Conservation (phyloP, 2,329 filamentous ascomycete genomes). For the Westerdykella ornata region DNA sequence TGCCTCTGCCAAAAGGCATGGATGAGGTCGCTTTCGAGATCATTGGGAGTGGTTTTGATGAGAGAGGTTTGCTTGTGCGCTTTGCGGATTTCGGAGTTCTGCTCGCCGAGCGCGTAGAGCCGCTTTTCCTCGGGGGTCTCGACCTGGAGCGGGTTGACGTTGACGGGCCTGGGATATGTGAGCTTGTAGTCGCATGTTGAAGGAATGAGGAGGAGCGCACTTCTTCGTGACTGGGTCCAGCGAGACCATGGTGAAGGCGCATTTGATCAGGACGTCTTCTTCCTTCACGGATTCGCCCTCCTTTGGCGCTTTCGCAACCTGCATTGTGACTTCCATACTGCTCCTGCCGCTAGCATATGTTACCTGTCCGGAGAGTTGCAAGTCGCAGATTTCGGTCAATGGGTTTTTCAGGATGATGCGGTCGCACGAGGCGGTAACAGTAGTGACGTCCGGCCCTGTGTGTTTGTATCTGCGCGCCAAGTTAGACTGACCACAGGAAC, state of each 20-base stretch:
- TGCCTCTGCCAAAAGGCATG: constrained; percentile 68
- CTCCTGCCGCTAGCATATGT: constrained; percentile 67
- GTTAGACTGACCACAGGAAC: constrained; percentile 11
- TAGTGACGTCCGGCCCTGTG: constrained; percentile 57
- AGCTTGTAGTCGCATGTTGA: not conserved
- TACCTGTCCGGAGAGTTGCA: constrained; percentile 63
- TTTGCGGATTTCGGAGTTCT: constrained; percentile 62
- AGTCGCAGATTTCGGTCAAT: constrained; percentile 68
- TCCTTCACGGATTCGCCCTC: constrained; percentile 51
- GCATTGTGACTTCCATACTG: constrained; percentile 67
- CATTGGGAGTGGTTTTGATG: constrained; percentile 61
- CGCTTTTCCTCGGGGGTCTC: constrained; percentile 60
- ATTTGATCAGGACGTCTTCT: constrained; percentile 62
- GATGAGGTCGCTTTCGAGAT: constrained; percentile 64
- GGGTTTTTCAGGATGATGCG: constrained; percentile 63
- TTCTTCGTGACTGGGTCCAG: constrained; percentile 62
- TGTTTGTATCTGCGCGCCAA: constrained; percentile 52
- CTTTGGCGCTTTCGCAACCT: constrained; percentile 61
- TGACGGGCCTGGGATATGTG: constrained; percentile 46
- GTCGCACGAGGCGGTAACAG: constrained; percentile 59
- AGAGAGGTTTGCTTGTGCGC: constrained; percentile 54
- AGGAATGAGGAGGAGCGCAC: constrained; percentile 20
- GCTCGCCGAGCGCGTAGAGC: constrained; percentile 57
- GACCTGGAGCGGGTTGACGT: constrained; percentile 54
- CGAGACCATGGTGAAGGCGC: constrained; percentile 72